A percentile compares a stretch with the other conserved stretches of the same genome.
These are phyloP conservation scores for Backusella westeae DNA, from an alignment of 192 early-diverging fungal genomes.

Conservation along the genomic window DNA sequence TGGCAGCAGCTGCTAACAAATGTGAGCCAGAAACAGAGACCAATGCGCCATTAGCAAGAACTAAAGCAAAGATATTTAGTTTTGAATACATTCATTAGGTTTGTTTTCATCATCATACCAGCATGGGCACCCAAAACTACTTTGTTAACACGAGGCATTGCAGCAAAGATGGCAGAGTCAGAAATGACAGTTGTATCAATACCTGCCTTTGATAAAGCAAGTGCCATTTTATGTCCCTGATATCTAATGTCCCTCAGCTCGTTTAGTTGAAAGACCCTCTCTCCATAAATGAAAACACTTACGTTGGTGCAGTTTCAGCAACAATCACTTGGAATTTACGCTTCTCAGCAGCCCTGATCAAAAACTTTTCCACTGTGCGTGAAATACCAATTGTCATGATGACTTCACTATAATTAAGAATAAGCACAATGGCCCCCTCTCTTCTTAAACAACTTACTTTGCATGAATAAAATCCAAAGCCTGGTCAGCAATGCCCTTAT, in stretches of 20 bases:
- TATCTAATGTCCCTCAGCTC: constrained; percentile 30
- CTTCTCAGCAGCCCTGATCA: constrained; percentile 81
- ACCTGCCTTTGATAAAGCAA: constrained; percentile 65
- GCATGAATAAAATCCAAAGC: constrained; percentile 94
- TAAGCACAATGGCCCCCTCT: background rate
- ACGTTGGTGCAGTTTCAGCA: constrained; percentile 88
- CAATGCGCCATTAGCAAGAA: constrained; percentile 92
- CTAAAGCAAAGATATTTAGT: background rate
- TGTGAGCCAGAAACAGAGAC: constrained; percentile 81
- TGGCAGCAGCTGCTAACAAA: constrained; percentile 85
- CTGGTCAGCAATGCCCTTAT: constrained; percentile 76
- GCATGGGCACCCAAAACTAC: constrained; percentile 93
- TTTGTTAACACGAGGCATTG: constrained; percentile 98
- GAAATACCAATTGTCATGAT: constrained; percentile 93
- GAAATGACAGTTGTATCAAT: constrained; percentile 93
- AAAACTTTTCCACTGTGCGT: constrained; percentile 77
- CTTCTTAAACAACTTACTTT: constrained; percentile 57
- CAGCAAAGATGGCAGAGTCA: constrained; percentile 93
- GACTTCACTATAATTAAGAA: constrained; percentile 67
- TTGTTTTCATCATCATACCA: constrained; percentile 18
- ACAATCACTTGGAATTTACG: constrained; percentile 96
- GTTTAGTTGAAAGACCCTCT: background rate
- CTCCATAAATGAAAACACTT: constrained; percentile 27
- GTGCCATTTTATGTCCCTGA: constrained; percentile 85
- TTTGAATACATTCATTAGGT: background rate